Percentiles rank a stretch among this genome's conserved stretches.
phyloP scores from a whole-genome alignment of 306 rosid genomes.

The Corylus americana region DNA sequence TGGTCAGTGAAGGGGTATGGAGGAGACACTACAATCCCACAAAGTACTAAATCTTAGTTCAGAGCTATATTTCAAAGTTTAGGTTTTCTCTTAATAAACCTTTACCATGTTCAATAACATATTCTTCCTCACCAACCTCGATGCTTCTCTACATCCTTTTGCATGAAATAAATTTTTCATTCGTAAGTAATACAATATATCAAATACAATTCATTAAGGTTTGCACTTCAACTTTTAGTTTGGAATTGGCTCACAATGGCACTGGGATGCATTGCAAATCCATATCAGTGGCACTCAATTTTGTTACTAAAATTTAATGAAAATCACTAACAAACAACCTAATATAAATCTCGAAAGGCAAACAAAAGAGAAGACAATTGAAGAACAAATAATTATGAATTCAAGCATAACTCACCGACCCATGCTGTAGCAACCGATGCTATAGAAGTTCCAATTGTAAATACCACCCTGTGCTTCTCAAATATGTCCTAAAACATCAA shows the following conservation, averaged over 20 bases:
- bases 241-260: background rate
- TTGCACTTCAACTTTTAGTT: background rate
- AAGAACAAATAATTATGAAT: background rate
- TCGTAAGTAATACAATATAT: background rate
- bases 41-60: background rate
- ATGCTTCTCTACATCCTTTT: background rate
- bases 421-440: slow-evolving; percentile 90
- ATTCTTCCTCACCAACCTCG: background rate
- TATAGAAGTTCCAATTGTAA: slow-evolving; percentile 81
- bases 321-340: background rate
- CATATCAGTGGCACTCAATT: background rate
- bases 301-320: background rate
- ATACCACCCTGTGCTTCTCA: slow-evolving; percentile 82
- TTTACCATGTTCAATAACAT: background rate
- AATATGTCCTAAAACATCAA: slow-evolving; percentile 57
- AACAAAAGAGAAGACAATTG: background rate
- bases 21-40: background rate
- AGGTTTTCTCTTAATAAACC: background rate
- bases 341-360: background rate
- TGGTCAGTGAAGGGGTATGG: background rate
- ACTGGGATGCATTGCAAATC: background rate
- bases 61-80: background rate
- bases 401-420: slow-evolving; percentile 51
- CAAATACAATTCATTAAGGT: background rate
- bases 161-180: background rate